Base-by-base conservation (phyloP, 345 rosid species). In the Salix koriyanagi region DNA sequence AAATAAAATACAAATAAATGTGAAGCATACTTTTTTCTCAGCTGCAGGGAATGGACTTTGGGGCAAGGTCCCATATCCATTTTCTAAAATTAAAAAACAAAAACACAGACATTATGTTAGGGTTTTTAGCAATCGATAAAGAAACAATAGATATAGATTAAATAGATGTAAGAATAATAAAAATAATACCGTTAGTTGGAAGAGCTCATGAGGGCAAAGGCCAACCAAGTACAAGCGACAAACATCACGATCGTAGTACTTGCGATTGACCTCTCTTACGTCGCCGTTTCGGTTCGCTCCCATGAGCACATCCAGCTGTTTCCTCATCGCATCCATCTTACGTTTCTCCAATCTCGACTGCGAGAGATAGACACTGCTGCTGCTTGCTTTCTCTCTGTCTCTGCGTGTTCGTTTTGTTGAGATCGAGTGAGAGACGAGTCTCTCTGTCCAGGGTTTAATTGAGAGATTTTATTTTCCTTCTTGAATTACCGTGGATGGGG, bases 51-150 rank as follows among this genome's bases (percentile, higher is more conserved):
- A 85, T 96, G 99, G 75, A 94, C 97, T 85, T 96, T 96, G 30
- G 99, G 97, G 84, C 99, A 96, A 5, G 99, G 98, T 50, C 99
- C 99, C 99, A 96, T 93, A 81, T 96, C 99, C 99, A 96, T 96
- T 91, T 96, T 96, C 98, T 96, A 90, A 64, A 68, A 76, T 28
- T 30, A 73, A 81, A 9, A 76, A 12, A 23, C 21, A 7, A 3
- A 54, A 12, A 54, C 19, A 36, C 21, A 67, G 37, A 52, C 9
- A 5, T 11, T 10, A 68, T 21, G 18, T 11, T 23, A 39, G 19
- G 75, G 75, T 44, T 77, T 34, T 15, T 1, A 23, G 44, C 21
- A 37, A 8, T 6, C 0, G 8, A 14, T 26, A 54, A 36, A 13
- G 14, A 34, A 25, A 7, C 4, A 14, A 15, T 13, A 19, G 1